Base-by-base conservation (phyloP, 1,284 basidiomycete species). In the Ceratobasidium sp. region DNA sequence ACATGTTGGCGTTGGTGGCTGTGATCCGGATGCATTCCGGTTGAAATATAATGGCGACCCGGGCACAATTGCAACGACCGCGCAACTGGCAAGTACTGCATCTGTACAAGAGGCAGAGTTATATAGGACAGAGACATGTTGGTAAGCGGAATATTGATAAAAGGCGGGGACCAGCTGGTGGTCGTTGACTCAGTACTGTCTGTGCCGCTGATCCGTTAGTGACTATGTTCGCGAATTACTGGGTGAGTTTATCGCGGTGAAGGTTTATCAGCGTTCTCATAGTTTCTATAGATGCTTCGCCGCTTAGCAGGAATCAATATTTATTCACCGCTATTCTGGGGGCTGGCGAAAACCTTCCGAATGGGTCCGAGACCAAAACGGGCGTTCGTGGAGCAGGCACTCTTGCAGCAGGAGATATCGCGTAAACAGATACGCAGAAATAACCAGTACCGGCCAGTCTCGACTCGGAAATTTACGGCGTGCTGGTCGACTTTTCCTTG, bases 161-260 rank as follows among this genome's bases (percentile, higher is more conserved):
- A n/a, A n/a, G n/a, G n/a, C n/a, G n/a, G n/a, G n/a, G n/a, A n/a
- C n/a, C n/a, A n/a, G n/a, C n/a, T n/a, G n/a, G n/a, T n/a, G n/a
- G n/a, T n/a, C n/a, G n/a, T n/a, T n/a, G n/a, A n/a, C n/a, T n/a
- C n/a, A n/a, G n/a, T n/a, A n/a, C n/a, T n/a, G n/a, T n/a, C n/a
- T n/a, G n/a, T n/a, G n/a, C n/a, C n/a, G n/a, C n/a, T n/a, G n/a
- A n/a, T n/a, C n/a, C n/a, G n/a, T n/a, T n/a, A n/a, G n/a, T 95
- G 14, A 94, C 94, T 18, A 95, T 95, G 94, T 95, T 95, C 83
- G 93, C 94, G 4, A 94, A 95, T 85, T 95, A 95, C 83, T 90
- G 94, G 59, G 92, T 82, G n/a, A 16, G 76, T 66, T 33, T 23
- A 33, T 0, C 27, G 16, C 60, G 18, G 20, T 20, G n/a, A 35